phyloP scores from a whole-genome alignment of 2,329 filamentous ascomycete genomes.

The Xylariaceae sp. region DNA sequence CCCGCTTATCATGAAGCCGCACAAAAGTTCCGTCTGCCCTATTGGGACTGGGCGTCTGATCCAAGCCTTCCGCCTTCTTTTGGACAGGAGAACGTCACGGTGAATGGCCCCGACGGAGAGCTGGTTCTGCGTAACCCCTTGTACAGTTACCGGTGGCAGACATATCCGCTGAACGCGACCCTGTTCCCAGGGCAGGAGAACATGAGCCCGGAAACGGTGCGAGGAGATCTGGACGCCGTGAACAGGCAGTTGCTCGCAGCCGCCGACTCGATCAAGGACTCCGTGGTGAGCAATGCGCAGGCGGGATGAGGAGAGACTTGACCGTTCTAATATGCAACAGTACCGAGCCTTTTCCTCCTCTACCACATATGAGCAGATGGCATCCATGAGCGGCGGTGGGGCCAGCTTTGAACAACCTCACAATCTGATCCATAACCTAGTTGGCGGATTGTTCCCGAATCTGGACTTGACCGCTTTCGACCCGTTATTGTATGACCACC shows the following conservation, averaged over 20 bases:
- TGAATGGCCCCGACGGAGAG: conserved; percentile 38
- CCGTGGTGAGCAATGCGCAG: conserved; percentile 33
- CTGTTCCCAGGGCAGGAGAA: conserved; percentile 33
- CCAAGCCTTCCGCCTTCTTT: conserved; percentile 37
- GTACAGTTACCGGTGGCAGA: conserved; percentile 45
- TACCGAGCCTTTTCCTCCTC: conserved; percentile 39
- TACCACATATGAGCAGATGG: conserved; percentile 33
- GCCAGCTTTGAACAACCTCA: conserved; percentile 41
- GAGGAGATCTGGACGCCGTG: conserved; percentile 34
- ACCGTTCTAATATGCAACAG: conserved; percentile 23
- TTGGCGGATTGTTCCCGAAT: conserved; percentile 31
- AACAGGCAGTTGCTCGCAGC: conserved; percentile 31
- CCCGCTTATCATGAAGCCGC: conserved; percentile 40
- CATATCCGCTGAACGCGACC: conserved; percentile 30
- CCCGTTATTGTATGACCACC: conserved; percentile 39
- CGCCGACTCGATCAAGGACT: conserved; percentile 32
- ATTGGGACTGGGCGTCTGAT: conserved; percentile 49
- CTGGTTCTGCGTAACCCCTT: conserved; percentile 47
- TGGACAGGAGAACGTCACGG: conserved; percentile 32
- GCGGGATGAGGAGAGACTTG: background rate
- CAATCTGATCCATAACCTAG: conserved; percentile 36
- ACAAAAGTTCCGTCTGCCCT: conserved; percentile 42
- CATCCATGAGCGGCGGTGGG: conserved; percentile 33
- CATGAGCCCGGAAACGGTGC: conserved; percentile 34
- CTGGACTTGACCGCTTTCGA: conserved; percentile 41